Percentiles rank a stretch among this genome's conserved stretches.
These are phyloP conservation scores for Gentiana straminea DNA, from an alignment of 257 asterid genomes.

Conservation along the genomic window DNA sequence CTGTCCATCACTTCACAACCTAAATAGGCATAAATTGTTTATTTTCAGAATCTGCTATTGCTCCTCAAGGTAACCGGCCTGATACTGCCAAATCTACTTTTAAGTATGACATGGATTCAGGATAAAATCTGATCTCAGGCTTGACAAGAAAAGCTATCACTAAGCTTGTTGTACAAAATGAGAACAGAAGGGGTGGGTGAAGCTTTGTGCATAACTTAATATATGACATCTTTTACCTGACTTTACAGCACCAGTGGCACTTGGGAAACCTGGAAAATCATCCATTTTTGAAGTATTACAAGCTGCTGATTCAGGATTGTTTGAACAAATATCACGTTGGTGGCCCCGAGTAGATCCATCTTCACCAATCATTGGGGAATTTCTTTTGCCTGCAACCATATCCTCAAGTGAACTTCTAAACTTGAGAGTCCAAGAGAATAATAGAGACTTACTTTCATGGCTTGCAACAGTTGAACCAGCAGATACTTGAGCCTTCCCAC, in stretches of 20 bases:
- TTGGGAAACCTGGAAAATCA: constrained; percentile 64
- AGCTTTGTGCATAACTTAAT: no score
- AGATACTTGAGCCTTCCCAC: constrained; percentile 36
- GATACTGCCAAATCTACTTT: no score
- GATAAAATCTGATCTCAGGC: no score
- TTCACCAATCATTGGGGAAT: constrained; percentile 33
- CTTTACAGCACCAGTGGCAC: constrained; percentile 43
- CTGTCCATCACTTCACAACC: constrained; percentile 80
- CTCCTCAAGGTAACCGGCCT: no score
- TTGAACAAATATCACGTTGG: constrained; percentile 29
- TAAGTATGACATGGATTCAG: no score
- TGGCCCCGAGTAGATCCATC: constrained; percentile 25
- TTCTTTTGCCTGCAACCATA: constrained; percentile 34
- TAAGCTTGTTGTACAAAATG: no score
- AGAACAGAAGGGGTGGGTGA: no score
- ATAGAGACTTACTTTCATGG: constrained; percentile 51
- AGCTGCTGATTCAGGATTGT: constrained; percentile 22
- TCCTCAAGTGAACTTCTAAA: constrained; percentile 10
- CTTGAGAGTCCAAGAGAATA: not conserved
- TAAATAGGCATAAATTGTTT: constrained; percentile 13
- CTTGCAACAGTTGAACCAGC: constrained; percentile 31
- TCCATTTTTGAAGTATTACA: constrained; percentile 32
- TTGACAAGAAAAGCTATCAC: no score
- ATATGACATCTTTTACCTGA: constrained; percentile 36
- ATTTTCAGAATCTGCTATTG: no score